These are phyloP conservation scores for Picochlorum sp. DNA, from an alignment of 139 green algal genomes.

Conservation along the genomic window DNA sequence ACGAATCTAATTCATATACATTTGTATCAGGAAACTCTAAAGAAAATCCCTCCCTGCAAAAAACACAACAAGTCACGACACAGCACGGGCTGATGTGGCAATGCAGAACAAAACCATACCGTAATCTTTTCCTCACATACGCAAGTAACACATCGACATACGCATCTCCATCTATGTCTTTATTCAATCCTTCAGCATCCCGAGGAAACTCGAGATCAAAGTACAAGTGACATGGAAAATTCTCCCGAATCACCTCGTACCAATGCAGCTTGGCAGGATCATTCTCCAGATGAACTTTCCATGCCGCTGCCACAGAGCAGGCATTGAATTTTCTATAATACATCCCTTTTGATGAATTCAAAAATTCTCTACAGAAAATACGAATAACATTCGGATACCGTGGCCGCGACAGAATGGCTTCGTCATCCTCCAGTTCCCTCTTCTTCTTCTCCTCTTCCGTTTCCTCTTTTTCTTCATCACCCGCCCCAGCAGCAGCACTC, in stretches of 20 bases:
- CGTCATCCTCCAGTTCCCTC: background rate
- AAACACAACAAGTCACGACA: background rate
- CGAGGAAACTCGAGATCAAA: constrained; percentile 74
- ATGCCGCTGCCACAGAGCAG: constrained; percentile 26
- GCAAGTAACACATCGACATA: constrained; percentile 46
- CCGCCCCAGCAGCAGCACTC: background rate
- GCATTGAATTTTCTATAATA: constrained; percentile 37
- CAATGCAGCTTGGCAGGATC: constrained; percentile 26
- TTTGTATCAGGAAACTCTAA: background rate
- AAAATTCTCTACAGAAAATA: constrained; percentile 38
- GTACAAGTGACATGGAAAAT: constrained; percentile 77
- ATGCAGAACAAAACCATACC: background rate
- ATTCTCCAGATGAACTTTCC: constrained; percentile 17
- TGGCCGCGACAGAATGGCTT: background rate
- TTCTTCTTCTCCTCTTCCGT: background rate
- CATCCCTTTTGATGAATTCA: background rate
- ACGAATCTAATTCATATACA: constrained; percentile 66
- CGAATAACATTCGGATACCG: constrained; percentile 11
- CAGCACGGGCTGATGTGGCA: too few relatives aligned
- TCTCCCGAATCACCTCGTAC: constrained; percentile 61
- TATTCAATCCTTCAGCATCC: constrained; percentile 29
- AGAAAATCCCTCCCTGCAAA: background rate
- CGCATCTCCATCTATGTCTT: constrained; percentile 39
- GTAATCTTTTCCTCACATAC: constrained; percentile 10
- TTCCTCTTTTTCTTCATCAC: background rate